These are phyloP conservation scores for Stemphylium beticola DNA, from an alignment of 2,329 filamentous ascomycete species.

Conservation along the genomic window DNA sequence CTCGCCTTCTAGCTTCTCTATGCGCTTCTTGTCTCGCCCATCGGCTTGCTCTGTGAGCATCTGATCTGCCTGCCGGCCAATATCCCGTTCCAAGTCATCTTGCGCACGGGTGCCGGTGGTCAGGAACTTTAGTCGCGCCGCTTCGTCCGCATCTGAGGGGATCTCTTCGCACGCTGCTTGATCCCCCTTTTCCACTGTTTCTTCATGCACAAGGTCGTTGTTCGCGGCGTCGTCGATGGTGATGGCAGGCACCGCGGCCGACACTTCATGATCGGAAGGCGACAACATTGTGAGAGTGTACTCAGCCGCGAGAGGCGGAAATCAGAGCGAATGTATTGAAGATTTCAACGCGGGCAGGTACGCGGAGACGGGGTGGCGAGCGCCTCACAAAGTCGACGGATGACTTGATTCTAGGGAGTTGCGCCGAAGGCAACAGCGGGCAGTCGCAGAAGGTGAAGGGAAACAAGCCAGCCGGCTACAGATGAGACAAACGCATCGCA, in stretches of 20 bases:
- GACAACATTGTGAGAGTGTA: constrained; percentile 16
- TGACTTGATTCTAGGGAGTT: constrained; percentile 1
- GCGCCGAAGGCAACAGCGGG: constrained; percentile 24
- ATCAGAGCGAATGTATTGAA: not conserved
- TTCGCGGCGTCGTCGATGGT: constrained; percentile 14
- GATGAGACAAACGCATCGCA: not conserved
- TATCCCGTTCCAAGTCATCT: constrained; percentile 88
- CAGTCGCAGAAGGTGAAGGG: constrained; percentile 1
- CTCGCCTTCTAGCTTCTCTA: constrained; percentile 60
- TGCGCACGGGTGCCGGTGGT: constrained; percentile 70
- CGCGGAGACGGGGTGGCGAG: not conserved
- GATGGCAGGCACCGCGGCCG: constrained; percentile 16
- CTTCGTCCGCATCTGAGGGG: constrained; percentile 48
- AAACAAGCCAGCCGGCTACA: not conserved
- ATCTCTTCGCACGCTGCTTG: constrained; percentile 25
- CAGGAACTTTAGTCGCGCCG: constrained; percentile 48
- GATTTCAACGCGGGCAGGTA: not conserved
- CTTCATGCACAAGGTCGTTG: constrained; percentile 9
- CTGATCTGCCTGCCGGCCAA: constrained; percentile 69
- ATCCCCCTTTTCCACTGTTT: constrained; percentile 13
- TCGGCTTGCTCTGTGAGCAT: constrained; percentile 67
- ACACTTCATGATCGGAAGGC: constrained; percentile 13
- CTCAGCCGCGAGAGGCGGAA: not conserved
- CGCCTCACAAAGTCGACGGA: not conserved
- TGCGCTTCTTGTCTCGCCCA: constrained; percentile 66